phyloP scores from a whole-genome alignment of 495 filamentous ascomycete genomes.

The Xylaria scruposa region DNA sequence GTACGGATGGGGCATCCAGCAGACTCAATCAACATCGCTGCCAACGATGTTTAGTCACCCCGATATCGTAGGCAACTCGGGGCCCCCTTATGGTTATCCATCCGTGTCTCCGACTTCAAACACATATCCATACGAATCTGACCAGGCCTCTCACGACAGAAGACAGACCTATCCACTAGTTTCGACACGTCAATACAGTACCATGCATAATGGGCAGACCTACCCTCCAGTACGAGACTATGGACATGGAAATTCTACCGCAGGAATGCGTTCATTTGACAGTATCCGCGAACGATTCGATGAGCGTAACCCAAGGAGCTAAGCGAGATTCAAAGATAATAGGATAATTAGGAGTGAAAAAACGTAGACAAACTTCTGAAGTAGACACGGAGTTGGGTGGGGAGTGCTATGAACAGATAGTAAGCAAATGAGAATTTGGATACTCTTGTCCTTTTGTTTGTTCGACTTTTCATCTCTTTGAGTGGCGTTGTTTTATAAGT shows the following conservation, averaged over 20 bases:
- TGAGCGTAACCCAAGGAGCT: not conserved
- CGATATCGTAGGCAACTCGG: not conserved
- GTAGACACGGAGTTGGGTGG: not conserved
- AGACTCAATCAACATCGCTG: not conserved
- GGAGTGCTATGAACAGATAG: not conserved
- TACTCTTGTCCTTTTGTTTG: not conserved
- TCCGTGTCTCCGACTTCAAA: slow-evolving; percentile 12
- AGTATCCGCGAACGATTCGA: not conserved
- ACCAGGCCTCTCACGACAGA: not conserved
- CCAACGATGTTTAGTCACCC: not conserved
- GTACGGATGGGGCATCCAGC: slow-evolving; percentile 2
- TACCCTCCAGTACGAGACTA: not conserved
- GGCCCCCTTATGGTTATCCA: not conserved
- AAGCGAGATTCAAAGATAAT: not conserved
- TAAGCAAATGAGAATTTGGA: not conserved
- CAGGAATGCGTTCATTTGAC: not conserved
- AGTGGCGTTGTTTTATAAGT: not conserved
- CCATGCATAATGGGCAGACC: not conserved
- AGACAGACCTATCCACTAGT: not conserved
- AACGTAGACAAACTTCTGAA: not conserved
- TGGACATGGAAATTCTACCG: not conserved
- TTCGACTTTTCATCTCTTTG: not conserved
- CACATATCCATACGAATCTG: slow-evolving; percentile 18
- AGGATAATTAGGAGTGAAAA: too few species aligned
- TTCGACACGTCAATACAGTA: slow-evolving; percentile 7